A percentile compares a stretch with the other conserved stretches of the same genome.
Evolutionary conservation across 495 filamentous ascomycete genomes (phyloP).

Genomic region (Neurospora hispaniola): DNA sequence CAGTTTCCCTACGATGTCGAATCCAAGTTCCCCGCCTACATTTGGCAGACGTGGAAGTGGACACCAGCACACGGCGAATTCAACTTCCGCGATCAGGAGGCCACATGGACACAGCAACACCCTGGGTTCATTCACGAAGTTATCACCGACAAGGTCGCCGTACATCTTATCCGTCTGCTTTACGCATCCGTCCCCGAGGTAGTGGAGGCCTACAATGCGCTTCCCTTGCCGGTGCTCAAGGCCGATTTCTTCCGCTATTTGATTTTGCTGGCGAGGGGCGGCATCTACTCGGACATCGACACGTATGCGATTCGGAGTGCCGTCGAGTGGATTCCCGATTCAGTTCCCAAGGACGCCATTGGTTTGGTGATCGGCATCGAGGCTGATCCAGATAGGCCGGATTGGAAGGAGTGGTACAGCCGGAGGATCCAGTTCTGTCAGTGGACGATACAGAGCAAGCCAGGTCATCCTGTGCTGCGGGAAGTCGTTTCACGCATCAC

Average conservation of each 20-base stretch:
- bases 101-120: conserved; percentile 83
- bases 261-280: conserved; percentile 84
- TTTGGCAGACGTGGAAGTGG: conserved; percentile 99
- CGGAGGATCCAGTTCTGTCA: conserved; percentile 96
- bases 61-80: conserved; percentile 76
- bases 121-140: conserved; percentile 93
- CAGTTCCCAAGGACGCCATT: conserved; percentile 62
- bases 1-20: conserved; percentile 89
- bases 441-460: conserved; percentile 95
- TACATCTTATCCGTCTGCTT: conserved; percentile 70
- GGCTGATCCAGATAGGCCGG: conserved; percentile 83
- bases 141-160: conserved; percentile 79
- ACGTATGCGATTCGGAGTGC: conserved; percentile 75
- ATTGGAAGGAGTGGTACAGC: conserved; percentile 95
- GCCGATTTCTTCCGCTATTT: conserved; percentile 98
- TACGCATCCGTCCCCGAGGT: conserved; percentile 85
- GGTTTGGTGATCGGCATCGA: conserved; percentile 91
- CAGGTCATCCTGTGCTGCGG: conserved; percentile 82
- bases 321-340: conserved; percentile 73
- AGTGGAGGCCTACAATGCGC: conserved; percentile 76
- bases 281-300: conserved; percentile 96
- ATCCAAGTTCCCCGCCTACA: conserved; percentile 85
- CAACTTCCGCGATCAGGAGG: conserved; percentile 68
- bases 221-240: conserved; percentile 84
- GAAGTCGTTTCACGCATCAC: conserved; percentile 84